Percentiles rank a stretch among this genome's conserved stretches.
These are phyloP conservation scores for Syzygium grande DNA, from an alignment of 345 rosid genomes.

Conservation along the genomic window DNA sequence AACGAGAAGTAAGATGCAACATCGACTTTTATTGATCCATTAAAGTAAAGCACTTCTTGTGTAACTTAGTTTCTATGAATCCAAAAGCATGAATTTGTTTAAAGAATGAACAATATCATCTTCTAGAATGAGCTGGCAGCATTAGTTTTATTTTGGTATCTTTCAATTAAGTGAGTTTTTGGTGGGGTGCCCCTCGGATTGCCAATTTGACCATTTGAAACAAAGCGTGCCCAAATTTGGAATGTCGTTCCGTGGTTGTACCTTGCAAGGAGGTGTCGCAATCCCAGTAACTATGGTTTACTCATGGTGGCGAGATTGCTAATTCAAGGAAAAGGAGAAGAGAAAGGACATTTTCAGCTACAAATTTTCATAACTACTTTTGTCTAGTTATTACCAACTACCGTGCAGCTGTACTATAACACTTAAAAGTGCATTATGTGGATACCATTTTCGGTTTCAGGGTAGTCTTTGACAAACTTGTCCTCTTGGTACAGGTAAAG, in stretches of 20 bases:
- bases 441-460: not conserved
- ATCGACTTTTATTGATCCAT: not conserved
- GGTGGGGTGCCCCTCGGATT: not conserved
- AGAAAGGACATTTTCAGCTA: not conserved
- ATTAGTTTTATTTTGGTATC: not conserved
- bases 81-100: not conserved
- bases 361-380: not conserved
- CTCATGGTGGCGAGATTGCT: not conserved
- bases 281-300: not conserved
- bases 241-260: not conserved
- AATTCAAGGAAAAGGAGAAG: not conserved
- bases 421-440: not conserved
- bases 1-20: not conserved
- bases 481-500: constrained; percentile 21
- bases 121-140: not conserved
- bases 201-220: not conserved
- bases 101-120: not conserved
- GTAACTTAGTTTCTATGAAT: not conserved
- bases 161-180: not conserved
- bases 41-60: not conserved
- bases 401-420: not conserved
- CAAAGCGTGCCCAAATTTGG: not conserved
- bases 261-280: not conserved
- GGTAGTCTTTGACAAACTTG: not conserved
- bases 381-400: not conserved